Percentiles rank a stretch among this genome's conserved stretches.
Evolutionary conservation across 352 stramenopile species (phyloP).

Genomic region (Phytopythium helicoides): DNA sequence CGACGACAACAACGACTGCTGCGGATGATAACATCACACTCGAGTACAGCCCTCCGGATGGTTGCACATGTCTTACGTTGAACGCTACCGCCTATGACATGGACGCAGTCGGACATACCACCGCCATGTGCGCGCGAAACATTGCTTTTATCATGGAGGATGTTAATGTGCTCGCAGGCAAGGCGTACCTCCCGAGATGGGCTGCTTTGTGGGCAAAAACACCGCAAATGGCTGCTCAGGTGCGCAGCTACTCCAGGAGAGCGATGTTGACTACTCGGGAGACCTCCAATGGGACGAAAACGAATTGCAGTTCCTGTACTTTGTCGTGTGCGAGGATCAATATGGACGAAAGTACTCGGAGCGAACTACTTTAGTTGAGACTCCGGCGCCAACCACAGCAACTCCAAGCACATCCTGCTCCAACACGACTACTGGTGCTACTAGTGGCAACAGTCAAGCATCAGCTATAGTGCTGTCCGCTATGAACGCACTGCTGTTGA

Average conservation of each 20-base stretch:
- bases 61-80: background rate
- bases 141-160: conserved; percentile 7
- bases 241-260: background rate
- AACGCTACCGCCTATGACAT: conserved; percentile 4
- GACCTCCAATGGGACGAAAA: background rate
- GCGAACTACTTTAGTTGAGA: background rate
- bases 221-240: background rate
- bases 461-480: background rate
- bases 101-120: conserved; percentile 5
- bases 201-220: conserved; percentile 9
- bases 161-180: background rate
- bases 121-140: conserved; percentile 8
- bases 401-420: background rate
- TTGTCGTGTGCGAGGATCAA: conserved; percentile 9
- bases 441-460: background rate
- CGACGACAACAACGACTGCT: background rate
- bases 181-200: conserved; percentile 10
- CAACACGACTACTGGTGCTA: conserved; percentile 7
- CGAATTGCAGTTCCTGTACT: conserved; percentile 11
- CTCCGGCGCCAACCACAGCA: background rate
- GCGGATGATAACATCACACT: conserved; percentile 8
- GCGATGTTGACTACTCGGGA: conserved; percentile 2
- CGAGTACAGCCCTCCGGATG: conserved; percentile 1
- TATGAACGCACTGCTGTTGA: too few species aligned
- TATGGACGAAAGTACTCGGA: conserved; percentile 8